These are phyloP conservation scores for Tuber magnatum DNA, from an alignment of 495 filamentous ascomycete species.

Conservation along the genomic window DNA sequence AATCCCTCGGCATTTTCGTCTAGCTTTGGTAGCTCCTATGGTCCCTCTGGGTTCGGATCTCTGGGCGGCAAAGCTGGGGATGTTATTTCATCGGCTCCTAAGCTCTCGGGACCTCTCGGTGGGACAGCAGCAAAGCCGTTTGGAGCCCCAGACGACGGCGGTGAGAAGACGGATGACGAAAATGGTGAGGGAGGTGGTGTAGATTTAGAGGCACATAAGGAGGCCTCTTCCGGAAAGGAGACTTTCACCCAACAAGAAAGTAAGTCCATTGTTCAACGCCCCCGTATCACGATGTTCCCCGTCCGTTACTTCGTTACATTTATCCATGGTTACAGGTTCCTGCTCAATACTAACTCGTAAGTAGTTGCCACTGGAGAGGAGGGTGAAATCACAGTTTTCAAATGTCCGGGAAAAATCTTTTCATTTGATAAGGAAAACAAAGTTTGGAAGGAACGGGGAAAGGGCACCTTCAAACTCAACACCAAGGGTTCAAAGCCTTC, in stretches of 20 bases:
- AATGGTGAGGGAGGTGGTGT: conserved; percentile 46
- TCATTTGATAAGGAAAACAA: conserved; percentile 51
- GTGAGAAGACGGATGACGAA: conserved; percentile 45
- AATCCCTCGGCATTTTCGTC: conserved; percentile 25
- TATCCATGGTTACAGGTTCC: not conserved
- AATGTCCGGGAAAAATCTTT: conserved; percentile 60
- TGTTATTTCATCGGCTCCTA: conserved; percentile 36
- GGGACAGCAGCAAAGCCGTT: conserved; percentile 50
- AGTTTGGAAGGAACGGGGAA: conserved; percentile 64
- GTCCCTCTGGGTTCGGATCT: conserved; percentile 33
- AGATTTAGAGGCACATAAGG: conserved; percentile 47
- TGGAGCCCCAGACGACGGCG: conserved; percentile 49
- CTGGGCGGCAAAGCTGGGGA: conserved; percentile 28
- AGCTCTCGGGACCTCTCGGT: conserved; percentile 44
- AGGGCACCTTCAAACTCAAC: conserved; percentile 62
- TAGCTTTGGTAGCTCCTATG: conserved; percentile 27
- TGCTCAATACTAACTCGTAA: conserved; percentile 33
- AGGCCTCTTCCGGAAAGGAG: conserved; percentile 47
- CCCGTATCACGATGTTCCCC: not conserved
- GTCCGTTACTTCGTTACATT: conserved; percentile 3
- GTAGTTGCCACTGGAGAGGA: conserved; percentile 63
- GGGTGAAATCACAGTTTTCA: conserved; percentile 46
- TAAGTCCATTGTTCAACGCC: conserved; percentile 40
- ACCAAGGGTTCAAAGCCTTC: conserved; percentile 42
- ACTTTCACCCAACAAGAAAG: conserved; percentile 55